Percentiles rank a stretch among this genome's conserved stretches.
phyloP scores from a whole-genome alignment of 169 alveolate genomes.

The Eimeria praecox region DNA sequence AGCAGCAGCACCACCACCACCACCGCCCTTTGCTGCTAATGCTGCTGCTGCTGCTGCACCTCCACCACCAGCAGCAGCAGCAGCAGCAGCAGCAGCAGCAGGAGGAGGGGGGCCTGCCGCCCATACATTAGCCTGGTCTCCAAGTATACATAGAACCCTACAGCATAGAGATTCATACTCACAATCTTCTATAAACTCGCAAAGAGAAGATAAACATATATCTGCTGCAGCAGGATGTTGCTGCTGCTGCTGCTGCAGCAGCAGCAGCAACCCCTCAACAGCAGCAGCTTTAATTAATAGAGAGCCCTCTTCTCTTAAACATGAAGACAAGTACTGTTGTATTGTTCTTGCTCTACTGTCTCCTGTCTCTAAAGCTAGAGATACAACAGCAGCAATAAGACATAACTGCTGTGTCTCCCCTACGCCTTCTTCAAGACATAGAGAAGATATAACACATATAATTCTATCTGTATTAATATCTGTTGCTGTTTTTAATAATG shows the following conservation, averaged over 20 bases:
- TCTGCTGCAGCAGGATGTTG: too few species aligned
- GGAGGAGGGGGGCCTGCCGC: background rate
- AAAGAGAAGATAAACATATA: conserved; percentile 93
- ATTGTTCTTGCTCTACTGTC: conserved; percentile 95
- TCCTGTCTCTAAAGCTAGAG: too few species aligned
- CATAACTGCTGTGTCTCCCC: conserved; percentile 95
- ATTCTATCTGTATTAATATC: conserved; percentile 96
- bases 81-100: background rate
- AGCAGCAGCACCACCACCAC: background rate
- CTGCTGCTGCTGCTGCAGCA: conserved; percentile 38
- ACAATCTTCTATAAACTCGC: conserved; percentile 99
- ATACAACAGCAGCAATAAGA: conserved; percentile 94
- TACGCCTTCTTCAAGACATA: conserved; percentile 86
- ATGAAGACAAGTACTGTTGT: conserved; percentile 93
- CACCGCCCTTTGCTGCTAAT: conserved; percentile 75
- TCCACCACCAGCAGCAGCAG: background rate
- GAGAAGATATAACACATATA: conserved; percentile 92
- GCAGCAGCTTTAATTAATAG: conserved; percentile 93
- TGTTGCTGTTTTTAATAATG: conserved; percentile 97
- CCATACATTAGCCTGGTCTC: conserved; percentile 72
- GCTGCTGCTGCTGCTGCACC: background rate
- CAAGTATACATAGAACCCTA: conserved; percentile 83
- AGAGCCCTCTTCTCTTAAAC: conserved; percentile 95
- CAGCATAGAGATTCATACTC: conserved; percentile 95
- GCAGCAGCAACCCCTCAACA: conserved; percentile 84